A percentile compares a stretch with the other conserved stretches of the same genome.
Conservation (phyloP, 2,329 filamentous ascomycete genomes). For the Laburnicola sp. region DNA sequence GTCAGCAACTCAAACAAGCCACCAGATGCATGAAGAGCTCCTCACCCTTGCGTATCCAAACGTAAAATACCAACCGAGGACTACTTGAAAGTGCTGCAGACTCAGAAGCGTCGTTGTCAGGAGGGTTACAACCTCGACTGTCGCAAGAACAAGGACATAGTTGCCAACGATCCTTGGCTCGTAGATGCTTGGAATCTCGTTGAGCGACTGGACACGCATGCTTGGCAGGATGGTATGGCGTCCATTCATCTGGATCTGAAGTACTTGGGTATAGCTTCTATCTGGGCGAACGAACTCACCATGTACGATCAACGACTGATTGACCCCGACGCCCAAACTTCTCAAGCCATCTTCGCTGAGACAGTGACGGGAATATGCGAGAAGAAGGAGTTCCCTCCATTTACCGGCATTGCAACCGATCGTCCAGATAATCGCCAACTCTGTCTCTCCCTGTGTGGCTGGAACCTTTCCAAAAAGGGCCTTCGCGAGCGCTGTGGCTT, state of each 20-base stretch:
- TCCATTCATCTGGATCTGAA: conserved; percentile 69
- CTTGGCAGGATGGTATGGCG: conserved; percentile 70
- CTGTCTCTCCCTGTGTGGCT: conserved; percentile 74
- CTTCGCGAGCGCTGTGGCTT: conserved; percentile 54
- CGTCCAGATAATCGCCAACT: conserved; percentile 73
- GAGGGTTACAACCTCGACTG: conserved; percentile 64
- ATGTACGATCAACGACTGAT: conserved; percentile 45
- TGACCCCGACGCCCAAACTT: conserved; percentile 37
- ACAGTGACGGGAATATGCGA: conserved; percentile 66
- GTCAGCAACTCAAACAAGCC: conserved; percentile 35
- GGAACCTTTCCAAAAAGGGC: conserved; percentile 62
- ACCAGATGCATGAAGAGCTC: conserved; percentile 43
- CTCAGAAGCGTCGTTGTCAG: conserved; percentile 57
- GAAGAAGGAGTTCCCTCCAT: conserved; percentile 63
- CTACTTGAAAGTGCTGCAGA: conserved; percentile 38
- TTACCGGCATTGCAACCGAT: conserved; percentile 64
- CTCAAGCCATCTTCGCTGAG: conserved; percentile 61
- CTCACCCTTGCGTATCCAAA: conserved; percentile 43
- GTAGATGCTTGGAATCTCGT: conserved; percentile 79
- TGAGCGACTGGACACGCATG: conserved; percentile 65
- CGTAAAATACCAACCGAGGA: conserved; percentile 39
- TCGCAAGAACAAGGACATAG: conserved; percentile 65
- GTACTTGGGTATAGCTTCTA: conserved; percentile 71
- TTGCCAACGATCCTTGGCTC: conserved; percentile 73
- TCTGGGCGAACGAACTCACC: conserved; percentile 74